Percentiles rank a stretch among this genome's conserved stretches.
phyloP scores from a whole-genome alignment of 2,329 filamentous ascomycete genomes.

The Colletotrichum salicis region DNA sequence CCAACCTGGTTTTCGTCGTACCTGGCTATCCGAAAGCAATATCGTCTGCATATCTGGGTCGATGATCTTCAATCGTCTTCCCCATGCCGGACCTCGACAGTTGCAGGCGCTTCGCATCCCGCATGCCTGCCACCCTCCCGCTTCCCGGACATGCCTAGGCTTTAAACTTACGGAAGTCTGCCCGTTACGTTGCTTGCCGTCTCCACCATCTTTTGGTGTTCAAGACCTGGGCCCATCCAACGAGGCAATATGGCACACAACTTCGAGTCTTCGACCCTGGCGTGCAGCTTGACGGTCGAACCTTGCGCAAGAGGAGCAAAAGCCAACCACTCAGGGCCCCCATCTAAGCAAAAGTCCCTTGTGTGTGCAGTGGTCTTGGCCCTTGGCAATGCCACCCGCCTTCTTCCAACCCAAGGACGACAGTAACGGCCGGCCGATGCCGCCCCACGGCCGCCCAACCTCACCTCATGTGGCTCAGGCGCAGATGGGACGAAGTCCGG shows the following conservation, averaged over 20 bases:
- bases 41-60: conserved; percentile 7
- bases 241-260: conserved; percentile 6
- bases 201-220: conserved; percentile 3
- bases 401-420: conserved; percentile 11
- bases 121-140: conserved; percentile 26
- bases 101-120: conserved; percentile 34
- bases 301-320: conserved; percentile 1
- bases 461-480: conserved; percentile 1
- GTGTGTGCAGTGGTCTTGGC: conserved; percentile 23
- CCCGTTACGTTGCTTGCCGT: conserved; percentile 19
- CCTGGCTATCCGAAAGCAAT: conserved; percentile 8
- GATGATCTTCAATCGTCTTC: conserved; percentile 19
- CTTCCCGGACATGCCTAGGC: conserved; percentile 1
- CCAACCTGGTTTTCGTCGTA: conserved; percentile 3
- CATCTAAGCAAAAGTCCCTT: conserved; percentile 14
- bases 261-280: not conserved
- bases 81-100: conserved; percentile 17
- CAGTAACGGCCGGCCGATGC: conserved; percentile 26
- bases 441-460: conserved; percentile 6
- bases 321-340: conserved; percentile 2
- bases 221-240: conserved; percentile 13
- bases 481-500: not conserved
- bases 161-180: not conserved
- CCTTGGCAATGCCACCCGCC: conserved; percentile 25
- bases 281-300: conserved; percentile 19